phyloP scores from a whole-genome alignment of 305 asterid species.

The Stenogyne calaminthoides region DNA sequence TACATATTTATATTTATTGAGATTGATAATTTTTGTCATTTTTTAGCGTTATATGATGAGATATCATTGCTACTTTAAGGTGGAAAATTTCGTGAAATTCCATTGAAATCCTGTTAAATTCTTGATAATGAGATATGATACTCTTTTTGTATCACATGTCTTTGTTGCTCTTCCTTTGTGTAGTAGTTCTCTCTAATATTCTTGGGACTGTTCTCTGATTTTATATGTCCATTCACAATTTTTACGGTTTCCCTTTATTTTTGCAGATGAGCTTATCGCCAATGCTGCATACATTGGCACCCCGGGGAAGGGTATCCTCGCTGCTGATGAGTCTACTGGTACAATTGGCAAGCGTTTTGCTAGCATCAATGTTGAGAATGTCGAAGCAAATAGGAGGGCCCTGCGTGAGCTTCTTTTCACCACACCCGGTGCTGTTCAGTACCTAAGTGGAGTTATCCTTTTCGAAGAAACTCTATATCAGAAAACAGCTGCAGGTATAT shows the following conservation, averaged over 20 bases:
- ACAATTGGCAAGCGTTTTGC: slow-evolving; percentile 55
- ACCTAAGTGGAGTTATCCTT: slow-evolving; percentile 60
- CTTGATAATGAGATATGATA: neutral
- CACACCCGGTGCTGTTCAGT: slow-evolving; percentile 58
- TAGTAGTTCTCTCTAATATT: neutral
- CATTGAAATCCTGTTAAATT: neutral
- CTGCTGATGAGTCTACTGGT: slow-evolving; percentile 62
- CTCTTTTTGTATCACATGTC: too few species aligned
- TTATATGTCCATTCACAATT: neutral
- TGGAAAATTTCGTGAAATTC: neutral
- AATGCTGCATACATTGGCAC: slow-evolving; percentile 57
- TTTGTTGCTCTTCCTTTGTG: neutral
- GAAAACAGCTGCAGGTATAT: slow-evolving; percentile 56
- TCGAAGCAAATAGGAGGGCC: slow-evolving; percentile 50
- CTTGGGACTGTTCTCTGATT: neutral
- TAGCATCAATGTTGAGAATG: slow-evolving; percentile 56
- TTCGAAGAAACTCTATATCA: slow-evolving; percentile 60
- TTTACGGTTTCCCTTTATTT: neutral
- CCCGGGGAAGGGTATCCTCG: slow-evolving; percentile 63
- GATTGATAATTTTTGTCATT: neutral
- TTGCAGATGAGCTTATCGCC: slow-evolving; percentile 46
- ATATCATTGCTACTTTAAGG: neutral
- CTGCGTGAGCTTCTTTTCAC: slow-evolving; percentile 67
- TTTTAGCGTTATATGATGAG: neutral
- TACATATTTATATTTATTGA: neutral